Evolutionary conservation across 352 stramenopile genomes (phyloP).

Genomic region (Phytophthora cactorum): DNA sequence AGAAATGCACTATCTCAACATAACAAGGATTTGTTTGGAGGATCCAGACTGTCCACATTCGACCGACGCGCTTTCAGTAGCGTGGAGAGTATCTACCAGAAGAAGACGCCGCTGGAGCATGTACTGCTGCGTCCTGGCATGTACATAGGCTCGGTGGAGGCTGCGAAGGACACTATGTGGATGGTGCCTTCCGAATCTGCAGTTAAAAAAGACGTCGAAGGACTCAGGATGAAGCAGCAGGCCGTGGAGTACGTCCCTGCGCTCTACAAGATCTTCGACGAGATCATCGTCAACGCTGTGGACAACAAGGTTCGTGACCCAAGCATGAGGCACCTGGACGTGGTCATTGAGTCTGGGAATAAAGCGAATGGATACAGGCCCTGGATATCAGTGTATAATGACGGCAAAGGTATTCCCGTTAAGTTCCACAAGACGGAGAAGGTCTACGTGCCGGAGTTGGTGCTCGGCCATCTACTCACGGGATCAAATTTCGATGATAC

Average conservation of each 20-base stretch:
- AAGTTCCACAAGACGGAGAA: conserved; percentile 97
- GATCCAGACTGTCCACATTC: not conserved
- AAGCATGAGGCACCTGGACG: conserved; percentile 76
- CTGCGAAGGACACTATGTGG: conserved; percentile 80
- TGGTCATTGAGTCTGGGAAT: conserved; percentile 68
- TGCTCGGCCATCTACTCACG: conserved; percentile 99
- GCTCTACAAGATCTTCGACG: conserved; percentile 99
- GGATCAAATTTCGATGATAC: conserved; percentile 99
- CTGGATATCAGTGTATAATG: conserved; percentile 98
- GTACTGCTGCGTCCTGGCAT: conserved; percentile 91
- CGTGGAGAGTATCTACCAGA: conserved; percentile 88
- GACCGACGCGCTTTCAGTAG: conserved; percentile 39
- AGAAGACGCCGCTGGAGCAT: conserved; percentile 91
- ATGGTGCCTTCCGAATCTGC: conserved; percentile 49
- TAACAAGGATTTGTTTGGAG: conserved; percentile 5
- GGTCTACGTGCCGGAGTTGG: conserved; percentile 98
- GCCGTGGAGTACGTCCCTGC: conserved; percentile 82
- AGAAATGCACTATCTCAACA: not conserved
- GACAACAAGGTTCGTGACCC: conserved; percentile 93
- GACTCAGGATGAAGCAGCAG: conserved; percentile 72
- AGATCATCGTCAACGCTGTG: conserved; percentile 99
- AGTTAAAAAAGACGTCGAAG: conserved; percentile 29
- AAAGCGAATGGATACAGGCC: conserved; percentile 63
- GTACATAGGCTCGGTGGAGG: conserved; percentile 92
- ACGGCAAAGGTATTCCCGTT: conserved; percentile 98